phyloP scores from a whole-genome alignment of 345 rosid species.

The Boechera divaricarpa region DNA sequence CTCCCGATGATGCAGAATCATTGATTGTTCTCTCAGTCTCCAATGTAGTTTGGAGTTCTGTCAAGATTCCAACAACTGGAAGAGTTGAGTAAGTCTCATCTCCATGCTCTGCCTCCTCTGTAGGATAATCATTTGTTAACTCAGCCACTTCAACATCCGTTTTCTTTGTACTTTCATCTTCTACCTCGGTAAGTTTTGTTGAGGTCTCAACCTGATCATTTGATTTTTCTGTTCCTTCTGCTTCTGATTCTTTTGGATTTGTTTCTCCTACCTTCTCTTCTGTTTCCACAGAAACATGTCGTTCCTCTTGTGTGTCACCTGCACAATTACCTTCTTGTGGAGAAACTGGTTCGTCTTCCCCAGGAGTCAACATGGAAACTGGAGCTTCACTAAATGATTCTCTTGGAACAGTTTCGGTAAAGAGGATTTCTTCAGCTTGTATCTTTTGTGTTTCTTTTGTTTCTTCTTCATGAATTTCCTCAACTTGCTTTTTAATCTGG shows the following conservation, averaged over 20 bases:
- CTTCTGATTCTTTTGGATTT: conserved; percentile 28
- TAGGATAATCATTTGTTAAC: conserved; percentile 20
- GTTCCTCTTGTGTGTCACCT: conserved; percentile 22
- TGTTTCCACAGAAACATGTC: conserved; percentile 11
- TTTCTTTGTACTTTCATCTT: conserved; percentile 43
- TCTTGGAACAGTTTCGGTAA: conserved; percentile 23
- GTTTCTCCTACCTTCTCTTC: conserved; percentile 26
- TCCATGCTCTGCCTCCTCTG: conserved; percentile 35
- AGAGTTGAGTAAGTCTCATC: conserved; percentile 31
- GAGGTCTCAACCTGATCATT: conserved; percentile 45
- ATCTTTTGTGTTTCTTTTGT: conserved; percentile 27
- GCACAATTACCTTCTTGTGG: conserved; percentile 34
- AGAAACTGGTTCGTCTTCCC: conserved; percentile 38
- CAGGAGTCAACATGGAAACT: conserved; percentile 39
- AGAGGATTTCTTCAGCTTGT: conserved; percentile 25
- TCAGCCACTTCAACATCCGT: conserved; percentile 17
- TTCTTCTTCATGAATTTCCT: conserved; percentile 34
- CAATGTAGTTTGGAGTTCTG: conserved; percentile 34
- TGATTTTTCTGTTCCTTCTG: conserved; percentile 30
- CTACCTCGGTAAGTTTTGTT: conserved; percentile 39
- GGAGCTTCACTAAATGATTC: conserved; percentile 34
- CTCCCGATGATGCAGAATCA: conserved; percentile 3
- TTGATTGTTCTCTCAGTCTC: conserved; percentile 27
- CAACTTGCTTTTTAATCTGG: not conserved
- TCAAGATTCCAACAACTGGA: conserved; percentile 45